phyloP scores from a whole-genome alignment of 2,329 filamentous ascomycete genomes.

The Fusarium luffae region DNA sequence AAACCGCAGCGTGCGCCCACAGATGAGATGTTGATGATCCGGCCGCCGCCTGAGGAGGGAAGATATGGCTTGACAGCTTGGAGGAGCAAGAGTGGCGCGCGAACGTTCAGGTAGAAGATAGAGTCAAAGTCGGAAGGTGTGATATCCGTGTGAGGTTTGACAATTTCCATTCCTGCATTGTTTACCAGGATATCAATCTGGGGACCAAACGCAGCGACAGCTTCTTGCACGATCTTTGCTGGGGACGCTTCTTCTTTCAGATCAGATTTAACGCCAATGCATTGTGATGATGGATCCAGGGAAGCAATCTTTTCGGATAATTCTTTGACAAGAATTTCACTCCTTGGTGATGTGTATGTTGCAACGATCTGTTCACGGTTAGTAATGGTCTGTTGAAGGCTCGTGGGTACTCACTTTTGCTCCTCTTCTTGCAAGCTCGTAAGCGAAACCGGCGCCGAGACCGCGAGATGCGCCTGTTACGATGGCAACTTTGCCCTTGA shows the following conservation, averaged over 20 bases:
- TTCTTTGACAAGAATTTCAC: slow-evolving; percentile 11
- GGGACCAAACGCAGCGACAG: slow-evolving; percentile 4
- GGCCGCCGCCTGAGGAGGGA: neutral
- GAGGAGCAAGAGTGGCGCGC: slow-evolving; percentile 21
- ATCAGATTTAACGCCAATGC: slow-evolving; percentile 15
- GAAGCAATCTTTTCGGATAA: slow-evolving; percentile 13
- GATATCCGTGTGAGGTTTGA: slow-evolving; percentile 9
- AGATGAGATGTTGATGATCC: slow-evolving; percentile 29
- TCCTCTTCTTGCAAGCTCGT: slow-evolving; percentile 28
- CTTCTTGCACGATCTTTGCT: neutral
- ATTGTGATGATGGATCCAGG: slow-evolving; percentile 8
- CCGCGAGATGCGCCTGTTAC: slow-evolving; percentile 29
- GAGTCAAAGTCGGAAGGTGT: slow-evolving; percentile 22
- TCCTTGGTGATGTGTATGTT: slow-evolving; percentile 28
- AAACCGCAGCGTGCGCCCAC: slow-evolving; percentile 24
- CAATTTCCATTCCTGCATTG: slow-evolving; percentile 28
- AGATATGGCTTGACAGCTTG: slow-evolving; percentile 17
- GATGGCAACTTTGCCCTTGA: slow-evolving; percentile 30
- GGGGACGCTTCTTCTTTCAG: slow-evolving; percentile 6
- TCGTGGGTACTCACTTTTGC: neutral
- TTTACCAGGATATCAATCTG: slow-evolving; percentile 25
- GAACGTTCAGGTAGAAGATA: slow-evolving; percentile 33
- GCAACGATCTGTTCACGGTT: neutral
- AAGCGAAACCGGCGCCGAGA: slow-evolving; percentile 25
- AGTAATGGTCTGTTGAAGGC: neutral